Evolutionary conservation across 371 early-diverging fungal species (phyloP).

Genomic region (Circinella umbellata): DNA sequence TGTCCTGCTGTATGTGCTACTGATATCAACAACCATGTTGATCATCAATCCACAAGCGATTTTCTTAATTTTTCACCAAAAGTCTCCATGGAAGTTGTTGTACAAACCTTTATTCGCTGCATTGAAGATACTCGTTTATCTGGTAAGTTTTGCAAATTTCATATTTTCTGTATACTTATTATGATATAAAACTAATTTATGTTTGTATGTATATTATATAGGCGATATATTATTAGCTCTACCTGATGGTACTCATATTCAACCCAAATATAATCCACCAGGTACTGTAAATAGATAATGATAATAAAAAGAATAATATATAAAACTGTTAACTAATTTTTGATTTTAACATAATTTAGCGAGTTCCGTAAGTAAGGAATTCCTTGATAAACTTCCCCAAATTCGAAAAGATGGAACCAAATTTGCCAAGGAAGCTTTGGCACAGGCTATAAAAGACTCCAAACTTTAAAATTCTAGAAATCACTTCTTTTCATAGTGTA

Average conservation of each 20-base stretch:
- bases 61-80: background rate
- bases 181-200: background rate
- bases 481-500: too few species aligned
- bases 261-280: background rate
- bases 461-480: background rate
- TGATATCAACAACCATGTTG: background rate
- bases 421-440: background rate
- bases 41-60: background rate
- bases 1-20: background rate
- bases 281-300: background rate
- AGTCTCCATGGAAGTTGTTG: background rate
- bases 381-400: background rate
- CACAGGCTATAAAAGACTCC: background rate
- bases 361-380: background rate
- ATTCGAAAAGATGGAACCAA: background rate
- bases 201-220: background rate
- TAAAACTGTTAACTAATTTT: background rate
- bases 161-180: background rate
- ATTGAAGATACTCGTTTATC: slow-evolving; percentile 1
- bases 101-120: background rate
- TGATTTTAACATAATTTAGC: background rate
- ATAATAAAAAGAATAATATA: background rate
- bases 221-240: background rate
- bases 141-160: background rate
- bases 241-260: background rate